These are phyloP conservation scores for Alternaria infectoria DNA, from an alignment of 2,329 filamentous ascomycete genomes.

Conservation along the genomic window DNA sequence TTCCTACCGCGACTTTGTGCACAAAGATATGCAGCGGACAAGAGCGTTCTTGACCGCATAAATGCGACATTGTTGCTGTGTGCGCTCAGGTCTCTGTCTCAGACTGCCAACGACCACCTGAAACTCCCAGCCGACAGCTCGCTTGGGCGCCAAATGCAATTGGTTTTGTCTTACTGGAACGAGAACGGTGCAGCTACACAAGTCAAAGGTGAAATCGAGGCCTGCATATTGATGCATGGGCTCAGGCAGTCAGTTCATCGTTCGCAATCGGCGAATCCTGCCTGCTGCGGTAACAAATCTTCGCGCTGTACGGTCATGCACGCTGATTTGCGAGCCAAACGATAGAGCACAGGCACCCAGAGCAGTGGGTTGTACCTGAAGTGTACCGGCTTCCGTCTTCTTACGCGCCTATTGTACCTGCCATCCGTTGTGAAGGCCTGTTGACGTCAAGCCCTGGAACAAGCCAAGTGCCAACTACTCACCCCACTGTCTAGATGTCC, in stretches of 20 bases:
- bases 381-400: constrained; percentile 1
- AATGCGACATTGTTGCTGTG: background rate
- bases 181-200: background rate
- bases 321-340: background rate
- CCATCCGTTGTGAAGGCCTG: background rate
- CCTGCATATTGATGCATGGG: constrained; percentile 1
- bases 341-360: background rate
- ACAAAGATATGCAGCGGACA: background rate
- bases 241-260: background rate
- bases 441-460: constrained; percentile 8
- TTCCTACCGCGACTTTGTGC: constrained; percentile 1
- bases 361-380: constrained; percentile 7
- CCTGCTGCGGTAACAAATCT: background rate
- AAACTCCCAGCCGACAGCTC: background rate
- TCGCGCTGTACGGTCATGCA: background rate
- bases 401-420: constrained; percentile 1
- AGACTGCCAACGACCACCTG: background rate
- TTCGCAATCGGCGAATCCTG: background rate
- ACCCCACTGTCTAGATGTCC: background rate
- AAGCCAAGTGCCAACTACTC: background rate
- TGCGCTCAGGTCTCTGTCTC: background rate
- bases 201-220: constrained; percentile 4
- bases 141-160: background rate
- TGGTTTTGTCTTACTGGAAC: background rate
- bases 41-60: background rate